phyloP scores from a whole-genome alignment of 225 moss, liverwort and hornwort genomes.

The Marchantia polymorpha region DNA sequence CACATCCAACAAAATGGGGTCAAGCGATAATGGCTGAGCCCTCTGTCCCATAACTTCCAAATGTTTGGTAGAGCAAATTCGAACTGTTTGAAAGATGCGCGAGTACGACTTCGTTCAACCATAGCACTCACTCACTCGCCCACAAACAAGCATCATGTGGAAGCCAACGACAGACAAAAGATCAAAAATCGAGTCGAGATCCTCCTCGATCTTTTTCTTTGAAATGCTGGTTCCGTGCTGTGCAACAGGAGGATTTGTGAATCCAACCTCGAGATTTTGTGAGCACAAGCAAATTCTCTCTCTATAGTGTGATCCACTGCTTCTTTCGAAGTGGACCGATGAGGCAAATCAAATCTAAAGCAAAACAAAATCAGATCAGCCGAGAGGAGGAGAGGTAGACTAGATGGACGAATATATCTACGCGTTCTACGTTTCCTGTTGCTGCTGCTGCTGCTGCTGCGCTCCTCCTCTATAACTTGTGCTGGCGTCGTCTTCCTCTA shows the following conservation, averaged over 20 bases:
- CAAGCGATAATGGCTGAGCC: too few species aligned
- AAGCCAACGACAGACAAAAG: too few species aligned
- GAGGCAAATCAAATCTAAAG: slow-evolving; percentile 3
- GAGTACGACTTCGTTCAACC: too few species aligned
- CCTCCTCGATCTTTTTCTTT: background rate
- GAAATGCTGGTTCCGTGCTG: background rate
- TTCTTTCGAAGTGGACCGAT: background rate
- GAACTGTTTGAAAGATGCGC: too few species aligned
- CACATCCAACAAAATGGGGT: too few species aligned
- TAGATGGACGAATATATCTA: background rate
- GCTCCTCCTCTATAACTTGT: background rate
- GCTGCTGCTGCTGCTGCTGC: too few species aligned
- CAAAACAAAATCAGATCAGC: background rate
- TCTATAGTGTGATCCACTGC: background rate
- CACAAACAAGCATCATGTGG: too few species aligned
- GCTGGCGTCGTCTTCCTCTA: background rate
- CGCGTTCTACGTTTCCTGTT: background rate
- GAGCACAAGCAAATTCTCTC: background rate
- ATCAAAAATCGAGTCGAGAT: background rate
- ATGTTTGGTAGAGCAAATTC: too few species aligned
- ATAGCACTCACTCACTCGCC: too few species aligned
- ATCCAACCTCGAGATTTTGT: background rate
- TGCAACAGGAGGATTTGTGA: background rate
- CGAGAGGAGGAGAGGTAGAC: background rate
- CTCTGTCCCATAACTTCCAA: too few species aligned